A percentile compares a stretch with the other conserved stretches of the same genome.
These are phyloP conservation scores for Alopecurus myosuroides DNA, from an alignment of 176 grass and related monocot genomes.

Conservation along the genomic window DNA sequence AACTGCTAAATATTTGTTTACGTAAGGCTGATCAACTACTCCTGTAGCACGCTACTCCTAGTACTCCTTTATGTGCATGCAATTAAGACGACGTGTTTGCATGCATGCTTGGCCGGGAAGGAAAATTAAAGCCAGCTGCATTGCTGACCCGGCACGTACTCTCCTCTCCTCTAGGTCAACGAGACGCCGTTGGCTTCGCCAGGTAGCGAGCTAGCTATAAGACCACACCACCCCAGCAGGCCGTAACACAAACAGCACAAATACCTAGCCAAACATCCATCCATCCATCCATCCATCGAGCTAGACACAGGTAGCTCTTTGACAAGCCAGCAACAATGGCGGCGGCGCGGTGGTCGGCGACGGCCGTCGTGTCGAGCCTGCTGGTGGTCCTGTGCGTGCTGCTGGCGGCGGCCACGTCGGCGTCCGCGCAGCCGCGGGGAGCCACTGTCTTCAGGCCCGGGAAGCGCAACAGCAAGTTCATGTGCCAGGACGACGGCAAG, in stretches of 20 bases:
- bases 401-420: neutral
- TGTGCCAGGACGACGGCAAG: constrained; percentile 17
- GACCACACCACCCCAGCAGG: neutral
- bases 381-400: neutral
- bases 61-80: neutral
- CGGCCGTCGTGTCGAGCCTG: neutral
- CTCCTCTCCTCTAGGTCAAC: neutral
- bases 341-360: constrained; percentile 22
- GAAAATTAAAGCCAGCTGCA: neutral
- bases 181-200: too few species aligned
- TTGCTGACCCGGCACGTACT: constrained; percentile 26
- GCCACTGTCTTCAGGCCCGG: too few species aligned
- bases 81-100: neutral
- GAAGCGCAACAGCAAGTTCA: constrained; percentile 34
- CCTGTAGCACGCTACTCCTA: too few species aligned
- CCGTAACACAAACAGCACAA: neutral
- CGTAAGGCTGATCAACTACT: too few species aligned
- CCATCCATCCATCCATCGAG: neutral
- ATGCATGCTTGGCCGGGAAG: neutral
- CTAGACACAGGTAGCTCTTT: neutral
- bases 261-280: neutral
- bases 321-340: neutral
- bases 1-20: too few species aligned
- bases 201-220: neutral
- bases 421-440: neutral